phyloP scores from a whole-genome alignment of 305 asterid species.

The Solanum hybrid region DNA sequence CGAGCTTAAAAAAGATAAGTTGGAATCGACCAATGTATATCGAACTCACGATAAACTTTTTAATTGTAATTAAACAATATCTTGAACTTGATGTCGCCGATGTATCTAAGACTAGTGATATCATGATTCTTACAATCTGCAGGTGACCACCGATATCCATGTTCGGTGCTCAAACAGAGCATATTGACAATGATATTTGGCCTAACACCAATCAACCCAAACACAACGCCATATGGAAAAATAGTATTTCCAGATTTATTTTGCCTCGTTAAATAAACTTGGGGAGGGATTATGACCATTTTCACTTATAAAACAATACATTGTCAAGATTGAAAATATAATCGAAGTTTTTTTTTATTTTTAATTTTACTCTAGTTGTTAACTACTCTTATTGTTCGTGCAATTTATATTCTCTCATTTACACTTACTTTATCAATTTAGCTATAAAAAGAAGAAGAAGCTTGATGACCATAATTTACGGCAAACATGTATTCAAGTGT shows the following conservation, averaged over 20 bases:
- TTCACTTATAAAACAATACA: neutral
- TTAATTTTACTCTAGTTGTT: neutral
- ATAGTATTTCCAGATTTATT: neutral
- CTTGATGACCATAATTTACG: neutral
- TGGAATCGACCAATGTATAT: neutral
- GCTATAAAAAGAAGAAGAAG: neutral
- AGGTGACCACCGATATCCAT: neutral
- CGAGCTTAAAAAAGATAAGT: neutral
- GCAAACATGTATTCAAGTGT: neutral
- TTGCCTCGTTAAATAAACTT: neutral
- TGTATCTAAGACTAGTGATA: neutral
- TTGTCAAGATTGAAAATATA: neutral
- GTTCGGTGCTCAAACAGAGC: neutral
- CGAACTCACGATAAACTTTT: neutral
- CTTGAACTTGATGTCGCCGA: neutral
- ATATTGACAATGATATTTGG: neutral
- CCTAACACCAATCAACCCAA: neutral
- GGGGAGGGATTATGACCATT: neutral
- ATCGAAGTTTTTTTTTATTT: neutral
- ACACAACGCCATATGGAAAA: neutral
- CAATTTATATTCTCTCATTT: neutral
- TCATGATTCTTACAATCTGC: neutral
- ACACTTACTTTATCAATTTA: neutral
- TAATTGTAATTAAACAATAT: fast-evolving
- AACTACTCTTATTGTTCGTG: neutral